Evolutionary conservation across 768 basidiomycete genomes (phyloP).

Genomic region (Collybiopsis luxurians): DNA sequence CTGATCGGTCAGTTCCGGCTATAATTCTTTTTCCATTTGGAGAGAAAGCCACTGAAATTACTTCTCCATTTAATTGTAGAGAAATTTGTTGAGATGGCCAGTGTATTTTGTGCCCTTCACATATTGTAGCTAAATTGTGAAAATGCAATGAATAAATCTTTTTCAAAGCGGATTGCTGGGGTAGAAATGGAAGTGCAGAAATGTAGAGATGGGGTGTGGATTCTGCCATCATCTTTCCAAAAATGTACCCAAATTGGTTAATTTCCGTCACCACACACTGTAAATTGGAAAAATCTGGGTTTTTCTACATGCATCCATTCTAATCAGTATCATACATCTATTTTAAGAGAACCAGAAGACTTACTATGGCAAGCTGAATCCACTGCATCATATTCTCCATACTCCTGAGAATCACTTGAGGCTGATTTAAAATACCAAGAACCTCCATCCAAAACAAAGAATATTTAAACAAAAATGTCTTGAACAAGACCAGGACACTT

Average conservation of each 20-base stretch:
- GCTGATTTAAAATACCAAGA: not conserved
- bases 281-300: no score
- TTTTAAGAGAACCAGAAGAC: not conserved
- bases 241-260: not conserved
- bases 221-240: constrained; percentile 5
- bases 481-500: not conserved
- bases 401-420: not conserved
- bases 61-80: not conserved
- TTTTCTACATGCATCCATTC: not conserved
- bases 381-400: not conserved
- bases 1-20: no score
- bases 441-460: not conserved
- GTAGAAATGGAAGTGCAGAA: constrained; percentile 20
- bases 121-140: not conserved
- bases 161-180: constrained; percentile 13
- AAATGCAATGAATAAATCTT: not conserved
- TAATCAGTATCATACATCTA: not conserved
- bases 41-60: not conserved
- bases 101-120: not conserved
- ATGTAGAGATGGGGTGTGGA: constrained; percentile 19
- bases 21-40: no score
- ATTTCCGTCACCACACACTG: not conserved
- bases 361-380: not conserved
- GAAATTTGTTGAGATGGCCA: not conserved
- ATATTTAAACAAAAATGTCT: not conserved